Base-by-base conservation (phyloP, 2,329 filamentous ascomycete species). In the Fusarium camptoceras region DNA sequence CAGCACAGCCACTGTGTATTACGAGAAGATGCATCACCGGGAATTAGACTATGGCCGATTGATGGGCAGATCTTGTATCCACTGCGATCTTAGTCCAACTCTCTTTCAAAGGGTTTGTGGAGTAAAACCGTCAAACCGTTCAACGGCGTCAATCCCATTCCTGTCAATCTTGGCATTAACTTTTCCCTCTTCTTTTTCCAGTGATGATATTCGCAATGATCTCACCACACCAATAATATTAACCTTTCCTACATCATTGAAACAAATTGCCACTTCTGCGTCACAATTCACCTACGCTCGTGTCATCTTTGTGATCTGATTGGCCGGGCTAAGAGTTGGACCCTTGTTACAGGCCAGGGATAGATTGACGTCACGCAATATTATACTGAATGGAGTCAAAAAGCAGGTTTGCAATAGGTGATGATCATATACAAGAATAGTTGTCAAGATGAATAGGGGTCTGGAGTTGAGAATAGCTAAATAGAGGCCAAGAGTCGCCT, bases 331-430 rank as follows among this genome's bases (percentile, higher is more conserved):
- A 54, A 43, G 39, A 51, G 15, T 24, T 60, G 39, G 39, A 59
- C 49, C 62, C 55, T 56, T 48, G 64, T 31, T 68, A 58, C 63
- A 49, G 43, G 59, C 54, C 30, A 57, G 31, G 30, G 47, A 64
- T 46, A 12, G 30, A 44, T 68, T 70, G 68, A 71, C 68, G 68
- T 71, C 68, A 71, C 59, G 28, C 30, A 15, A 44, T 18, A 37
- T 37, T 18, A 14, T n/a, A 46, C 25, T 14, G 22, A 14, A 47
- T 3, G 25, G 18, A 27, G 6, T 28, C 16, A 12, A 34, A 67
- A 70, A 70, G 67, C 67, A 70, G 67, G 67, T 70, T 70, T 70
- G 28, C 44, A n/a, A n/a, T 14, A n/a, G 18, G 41, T 48, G 64
- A 31, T 22, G 58, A 71, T 68, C 54, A 24, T 48, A 3, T 20